Evolutionary conservation across 202 grass and related monocot genomes (phyloP), one percentile per base, ranked within the genome.

Genomic region (Saccharum hybrid): DNA sequence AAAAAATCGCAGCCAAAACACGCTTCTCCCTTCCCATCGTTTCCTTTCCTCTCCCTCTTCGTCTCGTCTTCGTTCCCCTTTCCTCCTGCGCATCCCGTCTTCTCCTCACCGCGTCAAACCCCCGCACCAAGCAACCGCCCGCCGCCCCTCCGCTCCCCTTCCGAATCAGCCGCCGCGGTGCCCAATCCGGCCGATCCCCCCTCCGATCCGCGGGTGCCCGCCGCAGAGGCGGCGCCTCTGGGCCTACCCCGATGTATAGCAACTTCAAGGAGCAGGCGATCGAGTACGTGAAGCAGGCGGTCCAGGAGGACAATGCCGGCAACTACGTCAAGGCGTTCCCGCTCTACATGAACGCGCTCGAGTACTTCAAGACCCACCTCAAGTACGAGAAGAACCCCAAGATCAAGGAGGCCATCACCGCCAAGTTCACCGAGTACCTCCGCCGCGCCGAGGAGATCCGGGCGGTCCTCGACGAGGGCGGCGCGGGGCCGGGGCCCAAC

Each of bases 231-330:
- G 69, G 74, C 78, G 69, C 80, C 83, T 75, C 85, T 66, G 21
- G 71, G 45, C 56, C 65, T 71, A 19, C 46, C 72, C 63, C 41
- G 81, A 99, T 99, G 96, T 99, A 99, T 89, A 99, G 93, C 90
- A 99, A 99, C 80, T 99, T 99, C 96, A 99, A 99, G 84, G 96
- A 99, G 89, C 93, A 99, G 93, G 96, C 96, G 86, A 99, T 99
- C 93, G 93, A 96, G 89, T 96, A 92, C 79, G 96, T 99, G 76
- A 99, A 88, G 84, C 93, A 94, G 84, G 96, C 96, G 42, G 96
- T 99, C 67, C 91, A 94, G 77, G 96, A 99, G 88, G 96, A 99
- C 86, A 99, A 99, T 94, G 93, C 93, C 13, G 96, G 96, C 23
- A 99, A 99, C 84, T 99, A 99, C 36, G 88, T 96, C 64, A 99